Base-by-base conservation (phyloP, 2,329 filamentous ascomycete genomes). In the Aspergillus brasiliensis region DNA sequence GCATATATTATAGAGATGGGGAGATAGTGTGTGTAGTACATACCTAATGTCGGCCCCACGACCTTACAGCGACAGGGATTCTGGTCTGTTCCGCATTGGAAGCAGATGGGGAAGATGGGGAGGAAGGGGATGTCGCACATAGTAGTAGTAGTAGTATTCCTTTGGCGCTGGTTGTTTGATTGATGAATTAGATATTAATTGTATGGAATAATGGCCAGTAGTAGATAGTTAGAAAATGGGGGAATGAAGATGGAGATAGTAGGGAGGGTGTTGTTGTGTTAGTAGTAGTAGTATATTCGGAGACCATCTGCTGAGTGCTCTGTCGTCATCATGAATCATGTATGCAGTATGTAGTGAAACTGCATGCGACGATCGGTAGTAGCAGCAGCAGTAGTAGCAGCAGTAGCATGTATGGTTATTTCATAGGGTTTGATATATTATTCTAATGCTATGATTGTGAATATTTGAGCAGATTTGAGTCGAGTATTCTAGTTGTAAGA, bases 31-130 rank as follows among this genome's bases (percentile, higher is more conserved):
- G 17, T 6, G n/a, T 17, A 19, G n/a, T n/a, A 70, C 66, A 65
- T 77, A 67, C 82, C 83, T 46, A 85, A 67, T 1, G 82, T 85
- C 38, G 83, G 83, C 1, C 83, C 83, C 27, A 86, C 77, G 8
- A 85, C 77, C 68, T 85, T 86, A 67, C 82, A 85, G 62, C 80
- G 81, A 58, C 83, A 86, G 3, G 83, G 83, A 57, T 85, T 86
- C 65, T 85, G 81, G 61, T 84, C 77, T 8, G 82, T 85, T 48
- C 73, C 83, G 70, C 82, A 85, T 70, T 85, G 82, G 70, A 84
- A 81, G 71, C 82, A 84, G 65, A 84, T 70, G 10, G 83, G 76
- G 40, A 82, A 79, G 56, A 84, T 69, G 17, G 81, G 81, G 51
- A 83, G 66, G 69, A 76, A 78, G 55, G 79, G 76, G 5, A 71